Percentiles rank a stretch among this genome's conserved stretches.
Evolutionary conservation across 371 early-diverging fungal species (phyloP).

Genomic region (Choanephora cucurbitarum): DNA sequence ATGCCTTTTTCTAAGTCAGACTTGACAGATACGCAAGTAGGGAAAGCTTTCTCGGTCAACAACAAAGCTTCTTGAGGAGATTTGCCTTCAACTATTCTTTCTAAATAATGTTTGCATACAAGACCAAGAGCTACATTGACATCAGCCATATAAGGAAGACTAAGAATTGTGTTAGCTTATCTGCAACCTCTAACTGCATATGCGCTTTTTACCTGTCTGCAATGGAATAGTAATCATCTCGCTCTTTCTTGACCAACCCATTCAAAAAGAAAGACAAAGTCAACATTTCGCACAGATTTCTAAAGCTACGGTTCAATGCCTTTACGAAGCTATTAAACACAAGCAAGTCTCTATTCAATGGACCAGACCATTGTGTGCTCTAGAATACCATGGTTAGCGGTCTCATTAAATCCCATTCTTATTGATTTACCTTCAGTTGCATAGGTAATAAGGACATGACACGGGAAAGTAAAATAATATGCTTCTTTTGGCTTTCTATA

Average conservation of each 20-base stretch:
- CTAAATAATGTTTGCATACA: slow-evolving; percentile 51
- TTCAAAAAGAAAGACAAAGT: slow-evolving; percentile 58
- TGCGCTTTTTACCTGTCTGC: slow-evolving; percentile 53
- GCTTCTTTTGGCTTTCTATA: slow-evolving; percentile 19
- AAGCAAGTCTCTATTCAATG: slow-evolving; percentile 72
- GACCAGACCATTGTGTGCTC: slow-evolving; percentile 64
- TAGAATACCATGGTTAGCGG: slow-evolving; percentile 14
- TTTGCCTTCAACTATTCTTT: slow-evolving; percentile 31
- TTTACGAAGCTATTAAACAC: slow-evolving; percentile 73
- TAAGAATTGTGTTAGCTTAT: no score
- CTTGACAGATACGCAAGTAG: slow-evolving; percentile 40
- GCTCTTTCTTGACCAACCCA: slow-evolving; percentile 51
- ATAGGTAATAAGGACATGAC: slow-evolving; percentile 58
- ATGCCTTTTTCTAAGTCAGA: slow-evolving; percentile 50
- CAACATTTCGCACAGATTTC: slow-evolving; percentile 65
- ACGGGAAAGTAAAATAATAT: slow-evolving; percentile 50
- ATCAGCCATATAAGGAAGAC: slow-evolving; percentile 56
- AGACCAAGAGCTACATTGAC: slow-evolving; percentile 58
- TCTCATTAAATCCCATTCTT: background rate
- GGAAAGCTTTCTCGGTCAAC: slow-evolving; percentile 44
- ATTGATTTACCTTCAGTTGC: slow-evolving; percentile 37
- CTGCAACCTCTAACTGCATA: no score
- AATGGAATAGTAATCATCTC: slow-evolving; percentile 55
- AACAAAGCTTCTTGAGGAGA: slow-evolving; percentile 26
- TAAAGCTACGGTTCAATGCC: slow-evolving; percentile 59